These are phyloP conservation scores for Saturnispora saitoi DNA, from an alignment of 805 yeast genomes.

Conservation along the genomic window DNA sequence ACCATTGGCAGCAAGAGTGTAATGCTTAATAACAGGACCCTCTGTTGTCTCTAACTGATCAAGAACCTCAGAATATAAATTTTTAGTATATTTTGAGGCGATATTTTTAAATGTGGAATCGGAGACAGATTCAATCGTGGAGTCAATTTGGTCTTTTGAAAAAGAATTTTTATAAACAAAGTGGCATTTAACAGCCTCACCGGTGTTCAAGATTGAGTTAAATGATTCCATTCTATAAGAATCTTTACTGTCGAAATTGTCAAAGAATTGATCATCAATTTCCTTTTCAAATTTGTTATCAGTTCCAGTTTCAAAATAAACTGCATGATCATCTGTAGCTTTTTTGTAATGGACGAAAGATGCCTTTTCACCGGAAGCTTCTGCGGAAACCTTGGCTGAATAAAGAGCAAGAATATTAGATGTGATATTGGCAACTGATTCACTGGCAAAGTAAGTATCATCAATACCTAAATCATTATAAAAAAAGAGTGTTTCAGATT, in stretches of 20 bases:
- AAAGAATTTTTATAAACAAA: slow-evolving; percentile 76
- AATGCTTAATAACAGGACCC: slow-evolving; percentile 90
- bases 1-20: slow-evolving; percentile 66
- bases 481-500: slow-evolving; percentile 83
- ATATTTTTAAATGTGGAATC: slow-evolving; percentile 72
- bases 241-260: slow-evolving; percentile 27
- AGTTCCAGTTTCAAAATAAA: slow-evolving; percentile 68
- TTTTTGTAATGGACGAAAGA: slow-evolving; percentile 67
- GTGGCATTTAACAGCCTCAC: slow-evolving; percentile 48
- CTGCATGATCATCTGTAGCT: slow-evolving; percentile 79
- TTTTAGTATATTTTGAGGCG: slow-evolving; percentile 72
- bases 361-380: slow-evolving; percentile 39
- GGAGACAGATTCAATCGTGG: slow-evolving; percentile 51
- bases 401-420: slow-evolving; percentile 81
- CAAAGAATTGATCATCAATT: slow-evolving; percentile 77
- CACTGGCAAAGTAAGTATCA: slow-evolving; percentile 84
- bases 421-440: slow-evolving; percentile 70
- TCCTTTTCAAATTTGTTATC: slow-evolving; percentile 51
- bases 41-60: slow-evolving; percentile 59
- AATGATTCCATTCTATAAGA: slow-evolving; percentile 73
- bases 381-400: slow-evolving; percentile 89
- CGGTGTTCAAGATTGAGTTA: slow-evolving; percentile 51
- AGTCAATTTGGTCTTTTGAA: slow-evolving; percentile 21
- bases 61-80: slow-evolving; percentile 65
- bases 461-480: slow-evolving; percentile 83